A percentile compares a stretch with the other conserved stretches of the same genome.
Conservation (phyloP, 257 asterid species). For the Galeopsis tetrahit region DNA sequence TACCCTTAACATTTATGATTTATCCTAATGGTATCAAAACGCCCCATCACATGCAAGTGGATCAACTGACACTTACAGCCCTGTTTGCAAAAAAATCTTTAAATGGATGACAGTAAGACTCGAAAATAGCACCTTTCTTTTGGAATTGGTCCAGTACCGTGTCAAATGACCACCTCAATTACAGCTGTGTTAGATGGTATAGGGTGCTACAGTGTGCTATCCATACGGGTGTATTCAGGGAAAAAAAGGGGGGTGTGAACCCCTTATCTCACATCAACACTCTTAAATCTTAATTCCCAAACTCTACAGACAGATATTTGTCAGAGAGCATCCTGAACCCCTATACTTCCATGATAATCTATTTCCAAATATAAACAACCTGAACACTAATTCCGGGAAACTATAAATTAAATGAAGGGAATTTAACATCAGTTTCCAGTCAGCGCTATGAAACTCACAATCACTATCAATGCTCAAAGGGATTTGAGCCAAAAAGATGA, state of each 20-base stretch:
- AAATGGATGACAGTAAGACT: neutral
- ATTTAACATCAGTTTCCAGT: conserved; percentile 14
- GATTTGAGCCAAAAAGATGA: conserved; percentile 11
- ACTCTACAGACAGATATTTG: conserved; percentile 17
- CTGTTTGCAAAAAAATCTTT: neutral
- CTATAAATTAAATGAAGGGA: conserved; percentile 1
- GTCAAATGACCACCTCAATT: neutral
- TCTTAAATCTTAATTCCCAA: neutral
- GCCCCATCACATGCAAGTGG: neutral
- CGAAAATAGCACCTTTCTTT: conserved; percentile 6
- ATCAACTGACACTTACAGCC: neutral
- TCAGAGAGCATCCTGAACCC: conserved; percentile 1
- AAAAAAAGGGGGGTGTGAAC: too few relatives aligned
- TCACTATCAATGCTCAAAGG: neutral
- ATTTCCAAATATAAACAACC: conserved; percentile 26
- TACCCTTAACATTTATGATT: neutral
- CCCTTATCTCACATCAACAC: neutral
- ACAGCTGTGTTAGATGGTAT: too few relatives aligned
- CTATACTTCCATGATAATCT: conserved; percentile 1
- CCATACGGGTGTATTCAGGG: too few relatives aligned
- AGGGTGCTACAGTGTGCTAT: too few relatives aligned
- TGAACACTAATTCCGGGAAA: conserved; percentile 26
- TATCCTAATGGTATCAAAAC: neutral
- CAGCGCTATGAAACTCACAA: conserved; percentile 13
- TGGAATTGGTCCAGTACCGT: conserved; percentile 5